Evolutionary conservation across 495 filamentous ascomycete species (phyloP).

Genomic region (Neurospora sp.): DNA sequence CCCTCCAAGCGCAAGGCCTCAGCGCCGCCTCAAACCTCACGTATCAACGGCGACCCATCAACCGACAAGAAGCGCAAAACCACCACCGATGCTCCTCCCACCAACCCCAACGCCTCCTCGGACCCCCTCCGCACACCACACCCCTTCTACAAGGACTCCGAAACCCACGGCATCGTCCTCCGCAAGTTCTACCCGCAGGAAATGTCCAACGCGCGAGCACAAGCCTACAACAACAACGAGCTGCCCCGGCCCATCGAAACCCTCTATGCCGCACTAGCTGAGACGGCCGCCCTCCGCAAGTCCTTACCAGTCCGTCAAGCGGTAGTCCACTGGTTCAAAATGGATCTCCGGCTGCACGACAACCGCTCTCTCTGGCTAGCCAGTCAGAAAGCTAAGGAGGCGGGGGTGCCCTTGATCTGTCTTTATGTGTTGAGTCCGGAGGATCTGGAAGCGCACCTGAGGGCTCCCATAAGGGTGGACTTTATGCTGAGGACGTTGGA

Average conservation of each 20-base stretch:
- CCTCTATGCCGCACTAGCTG: conserved; percentile 42
- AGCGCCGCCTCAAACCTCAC: neutral
- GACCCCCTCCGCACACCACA: conserved; percentile 32
- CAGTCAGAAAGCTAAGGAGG: conserved; percentile 51
- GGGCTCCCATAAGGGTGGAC: conserved; percentile 63
- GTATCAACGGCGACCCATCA: neutral
- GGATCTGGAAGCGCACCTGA: conserved; percentile 75
- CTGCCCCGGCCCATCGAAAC: conserved; percentile 61
- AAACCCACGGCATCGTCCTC: conserved; percentile 60
- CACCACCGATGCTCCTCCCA: neutral
- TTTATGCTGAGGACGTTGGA: conserved; percentile 63
- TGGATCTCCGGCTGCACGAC: conserved; percentile 63
- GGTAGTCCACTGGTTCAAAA: conserved; percentile 90
- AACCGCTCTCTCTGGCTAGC: conserved; percentile 66
- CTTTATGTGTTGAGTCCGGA: conserved; percentile 78
- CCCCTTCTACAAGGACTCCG: conserved; percentile 35
- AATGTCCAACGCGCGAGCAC: conserved; percentile 67
- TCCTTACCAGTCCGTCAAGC: conserved; percentile 43
- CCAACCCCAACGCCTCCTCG: neutral
- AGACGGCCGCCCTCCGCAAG: conserved; percentile 37
- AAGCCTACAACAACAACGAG: conserved; percentile 55
- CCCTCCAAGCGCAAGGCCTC: conserved; percentile 14
- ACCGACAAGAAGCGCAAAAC: conserved; percentile 16
- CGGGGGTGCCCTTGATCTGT: conserved; percentile 58
- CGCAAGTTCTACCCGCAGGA: conserved; percentile 78